phyloP scores from a whole-genome alignment of 768 basidiomycete species.

The Podaxis rugospora region DNA sequence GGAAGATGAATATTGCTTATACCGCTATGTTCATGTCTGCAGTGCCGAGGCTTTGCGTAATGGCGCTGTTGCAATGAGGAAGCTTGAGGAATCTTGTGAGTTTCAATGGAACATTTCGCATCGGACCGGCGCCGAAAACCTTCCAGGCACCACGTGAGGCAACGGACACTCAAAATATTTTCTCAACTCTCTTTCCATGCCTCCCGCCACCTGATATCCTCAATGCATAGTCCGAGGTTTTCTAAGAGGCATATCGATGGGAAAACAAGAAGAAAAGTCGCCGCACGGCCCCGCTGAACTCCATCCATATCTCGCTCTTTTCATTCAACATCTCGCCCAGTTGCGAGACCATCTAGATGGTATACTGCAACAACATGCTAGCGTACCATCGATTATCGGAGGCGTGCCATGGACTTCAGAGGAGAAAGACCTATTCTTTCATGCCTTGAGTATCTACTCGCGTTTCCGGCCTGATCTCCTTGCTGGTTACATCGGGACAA shows the following conservation, averaged over 20 bases:
- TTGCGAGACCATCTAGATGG: background rate
- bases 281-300: background rate
- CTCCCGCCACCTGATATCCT: background rate
- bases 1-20: background rate
- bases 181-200: background rate
- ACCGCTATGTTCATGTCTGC: background rate
- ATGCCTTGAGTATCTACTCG: constrained; percentile 60
- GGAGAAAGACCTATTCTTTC: constrained; percentile 76
- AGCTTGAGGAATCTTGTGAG: background rate
- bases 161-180: too few species aligned
- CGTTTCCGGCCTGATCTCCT: constrained; percentile 76
- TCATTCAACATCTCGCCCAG: background rate
- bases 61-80: background rate
- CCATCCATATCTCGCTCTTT: constrained; percentile 2
- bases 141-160: background rate
- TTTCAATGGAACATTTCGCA: background rate
- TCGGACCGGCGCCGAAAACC: background rate
- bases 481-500: constrained; percentile 59
- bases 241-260: background rate
- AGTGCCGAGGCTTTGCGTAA: background rate
- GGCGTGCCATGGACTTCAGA: constrained; percentile 53
- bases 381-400: background rate
- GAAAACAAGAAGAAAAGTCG: background rate
- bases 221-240: background rate
- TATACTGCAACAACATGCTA: background rate